Base-by-base conservation (phyloP, 1,284 basidiomycete genomes). In the Ustilago cynodontis region DNA sequence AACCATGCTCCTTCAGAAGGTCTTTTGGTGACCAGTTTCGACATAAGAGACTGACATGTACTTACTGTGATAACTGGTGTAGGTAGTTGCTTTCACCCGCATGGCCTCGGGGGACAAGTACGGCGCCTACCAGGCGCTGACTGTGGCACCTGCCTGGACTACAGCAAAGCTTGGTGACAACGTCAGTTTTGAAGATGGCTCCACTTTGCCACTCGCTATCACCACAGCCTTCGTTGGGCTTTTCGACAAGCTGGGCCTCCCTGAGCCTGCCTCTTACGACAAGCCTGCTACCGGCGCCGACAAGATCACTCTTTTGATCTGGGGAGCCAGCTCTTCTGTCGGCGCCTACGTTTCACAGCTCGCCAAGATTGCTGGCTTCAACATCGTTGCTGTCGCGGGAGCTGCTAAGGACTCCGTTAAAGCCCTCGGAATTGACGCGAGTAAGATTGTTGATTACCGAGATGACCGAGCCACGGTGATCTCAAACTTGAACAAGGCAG, bases 161-260 rank as follows among this genome's bases (percentile, higher is more conserved):
- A 69, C 73, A 69, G 79, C 67, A 71, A 70, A 56, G 61, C 79
- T 61, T 0, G 74, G 65, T 18, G 61, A 67, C 20, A 67, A 68
- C 2, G 77, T 80, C 16, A 63, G 81, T 8, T 82, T 86, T 59
- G 86, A 87, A 43, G 80, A 86, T 10, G 86, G 85, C 0, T 75
- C 83, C 2, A 86, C 86, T 0, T 55, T 87, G 0, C 86, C 86
- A 3, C 79, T 86, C 10, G 83, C 85, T 4, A 77, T 83, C 55
- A 79, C 82, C 66, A 87, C 86, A 6, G 86, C 86, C n/a, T 82
- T 79, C 20, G 81, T 86, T 39, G 86, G 84, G 3, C 74, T 86
- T 26, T 85, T 81, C 67, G 71, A 71, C 39, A 73, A 71, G 45
- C 74, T 86, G 8, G 61, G 66, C 1, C 47, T 86, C 0, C 71